These are phyloP conservation scores for Epichloe coenophiala DNA, from an alignment of 2,329 filamentous ascomycete species.

Conservation along the genomic window DNA sequence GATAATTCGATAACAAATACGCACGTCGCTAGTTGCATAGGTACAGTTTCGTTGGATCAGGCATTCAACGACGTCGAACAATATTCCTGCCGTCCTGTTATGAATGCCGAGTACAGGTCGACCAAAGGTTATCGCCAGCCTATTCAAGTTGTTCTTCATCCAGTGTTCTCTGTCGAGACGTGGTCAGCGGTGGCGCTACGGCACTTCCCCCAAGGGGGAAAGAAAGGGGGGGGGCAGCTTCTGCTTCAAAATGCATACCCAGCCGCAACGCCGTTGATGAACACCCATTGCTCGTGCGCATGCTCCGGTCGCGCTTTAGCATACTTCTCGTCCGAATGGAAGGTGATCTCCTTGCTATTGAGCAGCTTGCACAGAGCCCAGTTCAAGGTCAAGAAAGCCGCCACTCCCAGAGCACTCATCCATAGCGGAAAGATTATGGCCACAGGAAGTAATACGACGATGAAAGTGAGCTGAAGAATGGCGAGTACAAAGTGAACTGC, in stretches of 20 bases:
- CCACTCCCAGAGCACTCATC: slow-evolving; percentile 26
- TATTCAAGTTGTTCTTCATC: slow-evolving; percentile 57
- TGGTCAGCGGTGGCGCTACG: neutral
- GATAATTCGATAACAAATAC: slow-evolving; percentile 46
- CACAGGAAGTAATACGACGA: slow-evolving; percentile 40
- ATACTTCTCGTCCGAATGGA: slow-evolving; percentile 39
- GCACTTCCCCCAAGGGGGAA: no score
- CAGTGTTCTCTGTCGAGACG: slow-evolving; percentile 38
- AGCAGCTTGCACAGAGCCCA: slow-evolving; percentile 32
- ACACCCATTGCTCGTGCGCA: slow-evolving; percentile 62
- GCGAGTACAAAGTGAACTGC: slow-evolving; percentile 44
- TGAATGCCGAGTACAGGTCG: slow-evolving; percentile 61
- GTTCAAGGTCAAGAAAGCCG: slow-evolving; percentile 36
- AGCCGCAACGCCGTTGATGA: slow-evolving; percentile 58
- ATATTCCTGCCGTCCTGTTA: slow-evolving; percentile 58
- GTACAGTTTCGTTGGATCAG: slow-evolving; percentile 61
- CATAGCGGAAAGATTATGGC: slow-evolving; percentile 34
- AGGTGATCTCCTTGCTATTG: slow-evolving; percentile 37
- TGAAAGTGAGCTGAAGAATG: slow-evolving; percentile 45
- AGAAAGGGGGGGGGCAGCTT: neutral
- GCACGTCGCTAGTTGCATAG: slow-evolving; percentile 57
- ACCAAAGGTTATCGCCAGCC: slow-evolving; percentile 57
- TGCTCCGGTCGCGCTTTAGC: slow-evolving; percentile 35
- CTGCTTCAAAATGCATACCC: slow-evolving; percentile 28
- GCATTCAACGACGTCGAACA: slow-evolving; percentile 68